Conservation (phyloP, 805 yeast species). For the Starmerella geochares region DNA sequence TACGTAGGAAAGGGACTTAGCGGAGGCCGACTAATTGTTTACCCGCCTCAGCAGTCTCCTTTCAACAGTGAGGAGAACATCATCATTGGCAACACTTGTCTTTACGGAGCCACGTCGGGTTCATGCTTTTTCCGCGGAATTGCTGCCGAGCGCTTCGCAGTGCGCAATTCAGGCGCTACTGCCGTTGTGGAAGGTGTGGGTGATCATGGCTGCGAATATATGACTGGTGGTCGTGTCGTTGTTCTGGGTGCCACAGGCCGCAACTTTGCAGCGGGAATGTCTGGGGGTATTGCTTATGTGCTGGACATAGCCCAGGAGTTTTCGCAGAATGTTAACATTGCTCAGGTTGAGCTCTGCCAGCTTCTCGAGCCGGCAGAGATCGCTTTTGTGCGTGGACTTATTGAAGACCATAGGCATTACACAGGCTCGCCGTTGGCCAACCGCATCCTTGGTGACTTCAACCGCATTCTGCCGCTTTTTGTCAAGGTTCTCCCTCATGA, state of each 20-base stretch:
- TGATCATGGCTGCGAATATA: conserved; percentile 97
- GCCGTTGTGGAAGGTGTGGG: conserved; percentile 96
- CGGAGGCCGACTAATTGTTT: conserved; percentile 87
- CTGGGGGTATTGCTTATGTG: conserved; percentile 98
- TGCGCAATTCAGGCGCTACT: conserved; percentile 95
- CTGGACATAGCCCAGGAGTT: conserved; percentile 92
- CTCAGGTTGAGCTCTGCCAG: conserved; percentile 67
- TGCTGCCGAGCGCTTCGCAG: conserved; percentile 97
- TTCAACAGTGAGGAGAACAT: conserved; percentile 95
- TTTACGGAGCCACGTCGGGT: conserved; percentile 97
- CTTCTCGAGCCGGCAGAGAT: conserved; percentile 82
- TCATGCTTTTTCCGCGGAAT: conserved; percentile 88
- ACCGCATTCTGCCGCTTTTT: conserved; percentile 75
- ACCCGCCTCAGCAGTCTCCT: conserved; percentile 73
- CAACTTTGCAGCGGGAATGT: conserved; percentile 94
- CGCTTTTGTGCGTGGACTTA: conserved; percentile 83
- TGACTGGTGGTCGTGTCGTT: conserved; percentile 98
- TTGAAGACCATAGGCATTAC: conserved; percentile 92
- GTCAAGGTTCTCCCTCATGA: conserved; percentile 90
- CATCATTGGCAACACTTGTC: conserved; percentile 92
- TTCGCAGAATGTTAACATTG: conserved; percentile 62
- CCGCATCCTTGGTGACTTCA: conserved; percentile 72
- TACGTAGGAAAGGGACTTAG: conserved; percentile 95
- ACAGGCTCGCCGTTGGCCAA: conserved; percentile 87
- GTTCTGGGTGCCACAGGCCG: conserved; percentile 87